Evolutionary conservation across 2,329 filamentous ascomycete genomes (phyloP), one percentile per base, ranked within the genome.

Genomic region (Teratosphaeria viscida): DNA sequence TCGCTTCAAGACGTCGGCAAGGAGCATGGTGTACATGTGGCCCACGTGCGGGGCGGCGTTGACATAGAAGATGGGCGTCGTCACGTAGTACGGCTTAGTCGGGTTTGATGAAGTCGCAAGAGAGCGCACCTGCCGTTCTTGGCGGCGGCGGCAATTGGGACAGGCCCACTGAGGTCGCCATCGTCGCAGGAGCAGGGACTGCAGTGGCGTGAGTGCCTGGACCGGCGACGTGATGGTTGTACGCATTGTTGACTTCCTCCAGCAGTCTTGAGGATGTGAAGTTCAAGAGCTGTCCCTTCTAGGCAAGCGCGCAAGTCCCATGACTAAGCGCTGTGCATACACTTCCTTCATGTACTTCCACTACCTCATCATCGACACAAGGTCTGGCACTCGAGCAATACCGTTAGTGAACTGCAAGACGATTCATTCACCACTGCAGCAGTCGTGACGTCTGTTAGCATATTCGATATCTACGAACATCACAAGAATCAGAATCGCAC

Each of bases 61-160:
- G 77, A 99, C 94, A 75, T 99, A 99, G 79, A 97, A 99, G 60
- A 99, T 99, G 2, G 94, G 94, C 8, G 91, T 95, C 5, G 94
- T 97, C 69, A 96, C 81, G 79, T 97, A 99, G 78, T 87, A 96
- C 8, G 92, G 91, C 77, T 97, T 49, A 19, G 43, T 49, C 43
- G 43, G 16, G 43, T n/a, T 97, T 23, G 60, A 23, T 14, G 53
- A n/a, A 55, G 53, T 32, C 29, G 53, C 34, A 7, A 55, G 53
- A 10, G 53, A 23, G 29, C 34, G 53, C 7, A 32, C 27, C 19
- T 54, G 53, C 14, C 19, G 53, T 37, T 37, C 26, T 34, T 54
- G 53, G 12, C 57, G 61, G 47, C 57, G 60, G 6, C 64, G 60
- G 58, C 65, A 65, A 34, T 56, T 57, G 12, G 59, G 63, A 49